These are phyloP conservation scores for Pogostemon cablin DNA, from an alignment of 257 asterid genomes.

Conservation along the genomic window DNA sequence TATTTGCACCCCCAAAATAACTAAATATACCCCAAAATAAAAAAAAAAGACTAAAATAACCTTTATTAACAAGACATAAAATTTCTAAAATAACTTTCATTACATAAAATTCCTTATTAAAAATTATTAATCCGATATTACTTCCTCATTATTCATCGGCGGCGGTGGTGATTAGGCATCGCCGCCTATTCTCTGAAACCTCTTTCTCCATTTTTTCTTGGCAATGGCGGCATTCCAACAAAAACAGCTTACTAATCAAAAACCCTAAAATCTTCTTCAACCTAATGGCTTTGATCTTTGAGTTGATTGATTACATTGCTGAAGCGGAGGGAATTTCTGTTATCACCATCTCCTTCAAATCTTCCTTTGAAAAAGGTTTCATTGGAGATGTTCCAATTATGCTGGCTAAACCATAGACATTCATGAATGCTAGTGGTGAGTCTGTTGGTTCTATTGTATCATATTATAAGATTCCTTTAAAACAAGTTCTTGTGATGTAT, in stretches of 20 bases:
- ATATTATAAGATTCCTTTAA: constrained; percentile 85
- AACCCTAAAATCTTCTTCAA: constrained; percentile 2
- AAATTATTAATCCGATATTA: not conserved
- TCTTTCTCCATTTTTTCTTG: constrained; percentile 27
- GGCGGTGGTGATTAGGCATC: constrained; percentile 47
- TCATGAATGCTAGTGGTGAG: constrained; percentile 99
- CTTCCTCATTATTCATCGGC: constrained; percentile 41
- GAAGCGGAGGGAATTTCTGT: constrained; percentile 83
- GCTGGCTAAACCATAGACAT: constrained; percentile 95
- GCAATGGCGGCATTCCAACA: constrained; percentile 23
- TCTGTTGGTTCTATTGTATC: constrained; percentile 95
- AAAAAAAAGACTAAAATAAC: too few species aligned
- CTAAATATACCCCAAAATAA: too few species aligned
- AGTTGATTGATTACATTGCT: constrained; percentile 83
- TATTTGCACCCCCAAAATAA: too few species aligned
- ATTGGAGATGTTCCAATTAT: constrained; percentile 88
- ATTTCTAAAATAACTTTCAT: too few species aligned
- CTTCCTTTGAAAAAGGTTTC: constrained; percentile 88
- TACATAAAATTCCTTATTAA: too few species aligned
- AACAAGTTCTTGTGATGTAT: constrained; percentile 90
- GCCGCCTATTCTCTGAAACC: constrained; percentile 39
- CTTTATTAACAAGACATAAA: too few species aligned
- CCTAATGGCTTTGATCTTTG: constrained; percentile 64
- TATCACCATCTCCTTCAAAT: constrained; percentile 70
- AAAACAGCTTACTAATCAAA: constrained; percentile 11